Evolutionary conservation across 768 basidiomycete genomes (phyloP), one percentile per base, ranked within the genome.

Genomic region (Boletus tylopilopsis): DNA sequence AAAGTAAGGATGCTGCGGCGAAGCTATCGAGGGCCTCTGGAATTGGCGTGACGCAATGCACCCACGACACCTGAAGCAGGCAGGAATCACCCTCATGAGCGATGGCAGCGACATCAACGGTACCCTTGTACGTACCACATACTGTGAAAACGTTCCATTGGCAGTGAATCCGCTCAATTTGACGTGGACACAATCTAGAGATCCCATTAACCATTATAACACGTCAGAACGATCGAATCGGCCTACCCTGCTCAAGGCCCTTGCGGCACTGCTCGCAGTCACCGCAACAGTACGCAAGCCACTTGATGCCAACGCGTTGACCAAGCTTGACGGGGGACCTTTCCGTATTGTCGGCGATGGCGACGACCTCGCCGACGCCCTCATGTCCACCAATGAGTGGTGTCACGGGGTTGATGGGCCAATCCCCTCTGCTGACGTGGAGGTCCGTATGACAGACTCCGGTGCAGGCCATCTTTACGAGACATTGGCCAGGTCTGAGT

Each of bases 381-480:
- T 92, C 86, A 62, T 93, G 91, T 0, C 92, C 89, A 15, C 88
- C 88, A 49, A 91, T 79, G 41, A 90, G 78, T 0, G 85, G 86
- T 1, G 73, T 73, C 45, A 73, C 78, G 29, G 80, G 73, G n/a
- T 75, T 67, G 10, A 88, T 49, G 0, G 92, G 92, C 93, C 93
- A 94, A 63, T 94, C 92, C 37, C 79, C 81, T 33, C 77, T 68
- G 32, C 79, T 79, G 23, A 84, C 84, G 59, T 92, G 90, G 13
- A 90, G 76, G 60, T 92, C 90, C 4, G 86, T 88, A 62, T 91
- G 89, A 69, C 90, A 92, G n/a, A 91, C 88, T 48, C 90, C 90
- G 6, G 85, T 83, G 70, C 80, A 84, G 30, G 77, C 74, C 61
- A 92, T 73, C 68, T 87, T 84, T 66, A 92, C 73, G 55, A 91